These are phyloP conservation scores for Pichia norvegensis DNA, from an alignment of 1,139 yeast species.

Conservation along the genomic window DNA sequence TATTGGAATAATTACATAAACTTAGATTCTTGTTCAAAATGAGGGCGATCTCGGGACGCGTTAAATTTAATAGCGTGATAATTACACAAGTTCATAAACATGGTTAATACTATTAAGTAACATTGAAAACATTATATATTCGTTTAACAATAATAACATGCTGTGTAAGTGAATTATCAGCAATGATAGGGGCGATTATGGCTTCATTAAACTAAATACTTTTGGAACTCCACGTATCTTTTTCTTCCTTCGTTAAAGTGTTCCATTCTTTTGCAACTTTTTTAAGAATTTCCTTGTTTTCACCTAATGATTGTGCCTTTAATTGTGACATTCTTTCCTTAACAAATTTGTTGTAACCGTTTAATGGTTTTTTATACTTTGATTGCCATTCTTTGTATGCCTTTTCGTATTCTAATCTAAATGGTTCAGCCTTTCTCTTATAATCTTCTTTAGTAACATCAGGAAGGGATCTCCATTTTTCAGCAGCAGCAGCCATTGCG, in stretches of 20 bases:
- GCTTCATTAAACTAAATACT: neutral
- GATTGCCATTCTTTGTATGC: constrained; percentile 20
- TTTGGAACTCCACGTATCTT: constrained; percentile 17
- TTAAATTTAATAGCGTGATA: no score
- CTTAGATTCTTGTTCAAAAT: no score
- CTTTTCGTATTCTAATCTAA: constrained; percentile 9
- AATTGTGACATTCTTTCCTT: constrained; percentile 11
- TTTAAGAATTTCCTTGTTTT: constrained; percentile 1
- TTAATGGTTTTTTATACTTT: constrained; percentile 18
- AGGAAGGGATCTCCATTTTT: constrained; percentile 17
- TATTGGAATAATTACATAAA: no score
- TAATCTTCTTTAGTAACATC: constrained; percentile 16
- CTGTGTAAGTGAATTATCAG: no score
- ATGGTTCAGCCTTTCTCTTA: constrained; percentile 2
- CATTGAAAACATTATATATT: no score
- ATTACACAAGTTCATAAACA: no score
- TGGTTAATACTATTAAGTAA: no score
- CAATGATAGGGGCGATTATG: no score
- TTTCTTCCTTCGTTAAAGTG: constrained; percentile 18
- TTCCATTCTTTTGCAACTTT: constrained; percentile 18
- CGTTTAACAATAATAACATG: no score
- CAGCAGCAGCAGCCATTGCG: constrained; percentile 9
- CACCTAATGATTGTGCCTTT: constrained; percentile 8
- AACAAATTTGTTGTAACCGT: constrained; percentile 21
- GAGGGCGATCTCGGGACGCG: no score